phyloP scores from a whole-genome alignment of 108 stramenopile genomes.

The Skeletonema costatum region DNA sequence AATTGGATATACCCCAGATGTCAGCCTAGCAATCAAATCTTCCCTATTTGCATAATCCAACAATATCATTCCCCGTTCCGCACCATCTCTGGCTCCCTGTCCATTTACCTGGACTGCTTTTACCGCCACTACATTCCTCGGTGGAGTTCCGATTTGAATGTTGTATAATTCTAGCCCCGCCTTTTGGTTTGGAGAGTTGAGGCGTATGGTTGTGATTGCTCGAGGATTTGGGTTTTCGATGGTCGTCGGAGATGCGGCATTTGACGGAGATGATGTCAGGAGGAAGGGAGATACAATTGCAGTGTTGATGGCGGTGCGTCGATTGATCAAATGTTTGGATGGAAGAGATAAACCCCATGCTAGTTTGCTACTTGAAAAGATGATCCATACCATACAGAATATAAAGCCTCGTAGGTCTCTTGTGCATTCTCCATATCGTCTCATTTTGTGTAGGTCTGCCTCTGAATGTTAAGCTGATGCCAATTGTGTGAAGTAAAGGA shows the following conservation, averaged over 20 bases:
- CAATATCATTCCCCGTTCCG: constrained; percentile 8
- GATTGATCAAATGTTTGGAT: not conserved
- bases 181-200: constrained; percentile 5
- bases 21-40: constrained; percentile 32
- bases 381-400: not conserved
- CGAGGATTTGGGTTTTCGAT: constrained; percentile 16
- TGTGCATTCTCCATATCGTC: not conserved
- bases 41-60: constrained; percentile 21
- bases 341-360: not conserved
- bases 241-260: not conserved
- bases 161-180: constrained; percentile 16
- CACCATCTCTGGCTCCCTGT: constrained; percentile 4
- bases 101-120: constrained; percentile 1
- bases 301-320: not conserved
- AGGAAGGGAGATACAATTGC: not conserved
- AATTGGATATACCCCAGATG: constrained; percentile 54
- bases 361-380: not conserved
- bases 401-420: not conserved
- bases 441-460: not conserved
- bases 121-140: constrained; percentile 10
- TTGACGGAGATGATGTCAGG: not conserved
- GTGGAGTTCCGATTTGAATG: constrained; percentile 18
- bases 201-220: constrained; percentile 13
- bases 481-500: no score
- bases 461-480: no score